phyloP scores from a whole-genome alignment of 257 asterid species.

The Solanum chiquidenum region DNA sequence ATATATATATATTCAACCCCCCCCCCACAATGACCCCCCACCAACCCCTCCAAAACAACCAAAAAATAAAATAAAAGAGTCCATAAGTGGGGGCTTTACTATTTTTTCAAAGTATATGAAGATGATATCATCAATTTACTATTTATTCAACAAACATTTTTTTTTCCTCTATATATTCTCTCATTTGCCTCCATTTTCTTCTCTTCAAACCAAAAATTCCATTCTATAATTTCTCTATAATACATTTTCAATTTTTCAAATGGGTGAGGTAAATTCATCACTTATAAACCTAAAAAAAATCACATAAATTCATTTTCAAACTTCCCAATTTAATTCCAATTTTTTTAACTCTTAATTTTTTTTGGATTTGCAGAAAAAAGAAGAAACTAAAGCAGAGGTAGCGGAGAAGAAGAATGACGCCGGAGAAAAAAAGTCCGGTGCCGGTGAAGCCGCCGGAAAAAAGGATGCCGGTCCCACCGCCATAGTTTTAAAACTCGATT shows the following conservation, averaged over 20 bases:
- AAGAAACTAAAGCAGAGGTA: slow-evolving; percentile 9
- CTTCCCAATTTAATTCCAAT: background rate
- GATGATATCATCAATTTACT: background rate
- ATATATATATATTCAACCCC: background rate
- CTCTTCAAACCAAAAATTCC: slow-evolving; percentile 31
- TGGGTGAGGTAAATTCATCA: slow-evolving; percentile 63
- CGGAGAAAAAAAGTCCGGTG: slow-evolving; percentile 27
- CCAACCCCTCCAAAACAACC: background rate
- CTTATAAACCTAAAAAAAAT: background rate
- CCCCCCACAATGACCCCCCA: background rate
- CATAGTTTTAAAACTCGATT: slow-evolving; percentile 60
- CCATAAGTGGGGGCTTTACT: background rate
- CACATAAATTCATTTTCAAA: background rate
- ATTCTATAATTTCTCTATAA: background rate
- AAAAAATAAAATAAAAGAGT: background rate
- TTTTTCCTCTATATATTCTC: slow-evolving; percentile 31
- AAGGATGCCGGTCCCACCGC: slow-evolving; percentile 22
- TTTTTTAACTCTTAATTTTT: background rate
- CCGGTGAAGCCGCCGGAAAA: slow-evolving; percentile 15
- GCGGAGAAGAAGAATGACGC: slow-evolving; percentile 18
- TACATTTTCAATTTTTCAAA: background rate
- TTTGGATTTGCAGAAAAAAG: slow-evolving; percentile 42
- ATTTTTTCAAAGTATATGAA: background rate
- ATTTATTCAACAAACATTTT: background rate
- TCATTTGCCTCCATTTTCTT: slow-evolving; percentile 44